Evolutionary conservation across 768 basidiomycete species (phyloP).

Genomic region (Cystofilobasidium macerans): DNA sequence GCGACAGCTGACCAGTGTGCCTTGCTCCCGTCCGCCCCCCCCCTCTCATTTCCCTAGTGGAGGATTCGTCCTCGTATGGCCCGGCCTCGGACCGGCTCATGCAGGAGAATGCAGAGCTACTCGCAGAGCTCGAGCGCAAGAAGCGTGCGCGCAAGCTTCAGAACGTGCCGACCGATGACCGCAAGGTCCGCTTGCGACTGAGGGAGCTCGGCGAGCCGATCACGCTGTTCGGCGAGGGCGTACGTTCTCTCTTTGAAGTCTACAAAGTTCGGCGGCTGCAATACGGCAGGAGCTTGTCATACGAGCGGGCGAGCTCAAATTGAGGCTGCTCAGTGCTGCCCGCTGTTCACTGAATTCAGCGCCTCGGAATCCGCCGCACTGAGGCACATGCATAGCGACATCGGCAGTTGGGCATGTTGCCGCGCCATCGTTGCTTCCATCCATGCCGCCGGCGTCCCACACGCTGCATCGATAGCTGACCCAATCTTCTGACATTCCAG

Average conservation of each 20-base stretch:
- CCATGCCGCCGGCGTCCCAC: no score
- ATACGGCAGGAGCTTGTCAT: background rate
- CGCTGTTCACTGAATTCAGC: no score
- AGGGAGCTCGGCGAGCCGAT: slow-evolving; percentile 94
- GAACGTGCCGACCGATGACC: slow-evolving; percentile 85
- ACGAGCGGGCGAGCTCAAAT: no score
- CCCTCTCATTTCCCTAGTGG: slow-evolving; percentile 5
- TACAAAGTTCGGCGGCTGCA: background rate
- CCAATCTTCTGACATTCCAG: slow-evolving; percentile 40
- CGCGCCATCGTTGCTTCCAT: background rate
- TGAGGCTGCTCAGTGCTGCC: no score
- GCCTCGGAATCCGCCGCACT: no score
- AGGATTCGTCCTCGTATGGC: slow-evolving; percentile 14
- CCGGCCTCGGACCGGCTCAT: slow-evolving; percentile 38
- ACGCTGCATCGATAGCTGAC: no score
- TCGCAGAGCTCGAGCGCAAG: slow-evolving; percentile 95
- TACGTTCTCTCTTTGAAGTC: slow-evolving; percentile 42
- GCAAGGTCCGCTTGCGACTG: slow-evolving; percentile 73
- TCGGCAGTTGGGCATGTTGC: no score
- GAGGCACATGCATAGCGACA: no score
- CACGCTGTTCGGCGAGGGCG: slow-evolving; percentile 92
- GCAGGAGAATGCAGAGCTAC: slow-evolving; percentile 57
- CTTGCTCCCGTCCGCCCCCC: background rate
- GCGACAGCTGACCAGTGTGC: no score
- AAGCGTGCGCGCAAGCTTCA: slow-evolving; percentile 87